Percentiles rank a stretch among this genome's conserved stretches.
Conservation (phyloP, 352 stramenopile genomes). For the Globisporangium paroecandrum region DNA sequence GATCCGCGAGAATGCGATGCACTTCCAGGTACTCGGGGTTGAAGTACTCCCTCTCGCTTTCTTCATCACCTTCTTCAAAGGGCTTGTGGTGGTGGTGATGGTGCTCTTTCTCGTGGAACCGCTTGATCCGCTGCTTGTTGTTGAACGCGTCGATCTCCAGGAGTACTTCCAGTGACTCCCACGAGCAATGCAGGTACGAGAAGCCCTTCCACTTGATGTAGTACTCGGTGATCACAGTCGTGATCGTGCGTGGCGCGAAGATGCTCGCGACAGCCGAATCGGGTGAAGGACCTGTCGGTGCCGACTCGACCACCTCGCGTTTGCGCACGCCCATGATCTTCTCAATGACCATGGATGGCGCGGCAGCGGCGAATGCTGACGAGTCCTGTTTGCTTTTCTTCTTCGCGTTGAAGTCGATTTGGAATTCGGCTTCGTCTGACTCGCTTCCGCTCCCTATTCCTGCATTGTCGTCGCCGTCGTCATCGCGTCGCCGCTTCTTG, state of each 20-base stretch:
- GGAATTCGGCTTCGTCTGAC: slow-evolving; percentile 41
- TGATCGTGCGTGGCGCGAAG: slow-evolving; percentile 32
- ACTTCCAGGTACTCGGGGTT: slow-evolving; percentile 90
- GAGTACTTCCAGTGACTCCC: slow-evolving; percentile 73
- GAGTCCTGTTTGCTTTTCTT: slow-evolving; percentile 26
- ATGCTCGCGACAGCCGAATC: slow-evolving; percentile 38
- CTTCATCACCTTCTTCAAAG: slow-evolving; percentile 30
- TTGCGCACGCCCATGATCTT: slow-evolving; percentile 84
- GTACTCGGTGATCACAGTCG: slow-evolving; percentile 64
- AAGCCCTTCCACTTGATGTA: slow-evolving; percentile 91
- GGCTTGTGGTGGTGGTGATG: slow-evolving; percentile 36
- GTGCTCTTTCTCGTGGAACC: slow-evolving; percentile 83
- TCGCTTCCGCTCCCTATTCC: slow-evolving; percentile 24
- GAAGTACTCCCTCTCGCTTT: slow-evolving; percentile 80
- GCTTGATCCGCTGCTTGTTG: slow-evolving; percentile 88
- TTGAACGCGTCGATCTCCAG: slow-evolving; percentile 73
- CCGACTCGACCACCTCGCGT: slow-evolving; percentile 34
- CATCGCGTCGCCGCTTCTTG: slow-evolving; percentile 29
- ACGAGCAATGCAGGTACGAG: slow-evolving; percentile 87
- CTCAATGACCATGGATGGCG: slow-evolving; percentile 77
- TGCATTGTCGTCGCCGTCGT: slow-evolving; percentile 20
- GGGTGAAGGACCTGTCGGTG: slow-evolving; percentile 4
- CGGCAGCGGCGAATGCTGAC: slow-evolving; percentile 1
- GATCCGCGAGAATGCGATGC: slow-evolving; percentile 80
- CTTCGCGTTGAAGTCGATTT: slow-evolving; percentile 27